A percentile compares a stretch with the other conserved stretches of the same genome.
Conservation (phyloP, 2,329 filamentous ascomycete species). For the Arthrobotrys entomopaga region DNA sequence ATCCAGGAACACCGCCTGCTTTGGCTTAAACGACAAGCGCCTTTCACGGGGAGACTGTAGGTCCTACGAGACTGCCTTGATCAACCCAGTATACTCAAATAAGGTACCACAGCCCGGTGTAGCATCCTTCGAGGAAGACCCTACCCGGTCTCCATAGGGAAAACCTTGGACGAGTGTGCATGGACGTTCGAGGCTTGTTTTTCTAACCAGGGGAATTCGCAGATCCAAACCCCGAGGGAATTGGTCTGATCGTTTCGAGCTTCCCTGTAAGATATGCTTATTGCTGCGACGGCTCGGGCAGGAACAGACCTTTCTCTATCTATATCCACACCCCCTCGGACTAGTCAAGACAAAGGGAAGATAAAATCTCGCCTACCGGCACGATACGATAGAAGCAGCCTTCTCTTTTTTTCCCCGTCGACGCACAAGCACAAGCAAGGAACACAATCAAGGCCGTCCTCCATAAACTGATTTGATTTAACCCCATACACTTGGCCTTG, state of each 20-base stretch:
- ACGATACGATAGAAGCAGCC: constrained; percentile 20
- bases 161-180: constrained; percentile 41
- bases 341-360: constrained; percentile 25
- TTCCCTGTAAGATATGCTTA: constrained; percentile 20
- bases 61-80: constrained; percentile 8
- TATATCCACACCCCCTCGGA: constrained; percentile 6
- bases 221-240: constrained; percentile 35
- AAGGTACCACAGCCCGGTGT: constrained; percentile 28
- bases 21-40: constrained; percentile 52
- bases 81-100: constrained; percentile 11
- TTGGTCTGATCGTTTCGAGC: constrained; percentile 34
- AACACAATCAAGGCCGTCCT: constrained; percentile 43
- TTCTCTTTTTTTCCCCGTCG: constrained; percentile 35
- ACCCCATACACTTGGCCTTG: constrained; percentile 1
- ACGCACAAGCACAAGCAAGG: constrained; percentile 31
- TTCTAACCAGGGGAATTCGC: constrained; percentile 25
- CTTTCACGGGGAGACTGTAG: constrained; percentile 26
- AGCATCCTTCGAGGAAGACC: constrained; percentile 36
- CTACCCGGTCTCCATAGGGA: constrained; percentile 38
- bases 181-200: constrained; percentile 43
- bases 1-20: constrained; percentile 34
- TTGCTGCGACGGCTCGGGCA: constrained; percentile 16
- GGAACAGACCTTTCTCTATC: constrained; percentile 1
- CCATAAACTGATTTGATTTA: background rate
- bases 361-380: constrained; percentile 47